Conservation (phyloP, 495 filamentous ascomycete species). For the Penicillium cosmopolitanum region DNA sequence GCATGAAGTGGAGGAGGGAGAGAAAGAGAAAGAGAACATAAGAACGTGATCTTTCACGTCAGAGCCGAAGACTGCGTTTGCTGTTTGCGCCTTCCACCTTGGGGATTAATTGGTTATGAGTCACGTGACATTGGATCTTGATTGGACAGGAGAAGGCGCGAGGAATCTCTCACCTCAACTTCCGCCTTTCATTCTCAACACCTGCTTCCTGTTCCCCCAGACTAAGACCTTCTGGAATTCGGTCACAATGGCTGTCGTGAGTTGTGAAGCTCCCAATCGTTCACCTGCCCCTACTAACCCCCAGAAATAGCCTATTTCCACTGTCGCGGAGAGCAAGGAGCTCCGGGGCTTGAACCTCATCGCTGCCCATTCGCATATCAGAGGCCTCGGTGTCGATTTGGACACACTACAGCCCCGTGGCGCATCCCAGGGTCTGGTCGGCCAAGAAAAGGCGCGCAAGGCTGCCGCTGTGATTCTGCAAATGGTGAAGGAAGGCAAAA, state of each 20-base stretch:
- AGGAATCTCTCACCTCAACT: neutral
- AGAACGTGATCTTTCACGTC: neutral
- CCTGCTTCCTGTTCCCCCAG: neutral
- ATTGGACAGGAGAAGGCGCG: too few species aligned
- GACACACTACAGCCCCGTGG: slow-evolving; percentile 86
- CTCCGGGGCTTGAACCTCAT: slow-evolving; percentile 94
- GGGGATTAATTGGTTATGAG: neutral
- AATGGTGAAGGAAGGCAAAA: slow-evolving; percentile 98
- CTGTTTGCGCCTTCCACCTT: too few species aligned
- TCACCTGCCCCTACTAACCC: slow-evolving; percentile 11
- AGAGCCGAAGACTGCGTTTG: too few species aligned
- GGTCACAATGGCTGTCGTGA: slow-evolving; percentile 46
- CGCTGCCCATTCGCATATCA: slow-evolving; percentile 97
- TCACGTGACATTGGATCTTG: neutral
- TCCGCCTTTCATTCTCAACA: neutral
- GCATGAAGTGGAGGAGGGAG: neutral
- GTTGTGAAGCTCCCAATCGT: slow-evolving; percentile 11
- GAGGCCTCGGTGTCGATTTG: slow-evolving; percentile 88
- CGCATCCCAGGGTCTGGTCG: slow-evolving; percentile 94
- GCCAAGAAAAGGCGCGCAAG: slow-evolving; percentile 94
- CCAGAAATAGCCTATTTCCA: slow-evolving; percentile 74
- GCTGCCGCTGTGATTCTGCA: slow-evolving; percentile 93
- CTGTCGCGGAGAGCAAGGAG: slow-evolving; percentile 91
- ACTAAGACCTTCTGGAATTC: neutral
- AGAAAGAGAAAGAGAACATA: neutral